phyloP scores from a whole-genome alignment of 2,329 filamentous ascomycete genomes.

The Sodiomyces alkalinus region DNA sequence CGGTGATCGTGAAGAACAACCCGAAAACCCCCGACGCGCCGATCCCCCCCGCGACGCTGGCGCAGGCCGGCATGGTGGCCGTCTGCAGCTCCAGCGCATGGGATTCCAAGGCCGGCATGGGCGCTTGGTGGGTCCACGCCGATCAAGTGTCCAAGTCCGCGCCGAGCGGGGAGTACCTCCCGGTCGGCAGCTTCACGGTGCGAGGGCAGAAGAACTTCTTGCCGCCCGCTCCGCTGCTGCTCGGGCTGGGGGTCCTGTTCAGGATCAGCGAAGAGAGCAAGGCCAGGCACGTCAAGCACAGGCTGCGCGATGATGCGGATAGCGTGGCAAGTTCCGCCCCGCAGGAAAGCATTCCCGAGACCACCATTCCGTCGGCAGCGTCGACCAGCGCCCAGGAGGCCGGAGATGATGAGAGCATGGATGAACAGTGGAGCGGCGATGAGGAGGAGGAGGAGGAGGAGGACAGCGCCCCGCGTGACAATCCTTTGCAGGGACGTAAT shows the following conservation, averaged over 20 bases:
- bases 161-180: conserved; percentile 64
- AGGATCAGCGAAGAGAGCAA: conserved; percentile 81
- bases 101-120: conserved; percentile 94
- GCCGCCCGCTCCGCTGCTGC: conserved; percentile 70
- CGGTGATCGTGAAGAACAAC: conserved; percentile 85
- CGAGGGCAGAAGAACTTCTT: conserved; percentile 82
- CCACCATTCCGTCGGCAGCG: too few species aligned
- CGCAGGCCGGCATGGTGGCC: conserved; percentile 73
- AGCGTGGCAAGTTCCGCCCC: too few species aligned
- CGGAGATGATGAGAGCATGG: conserved; percentile 11
- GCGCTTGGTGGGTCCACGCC: conserved; percentile 87
- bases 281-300: conserved; percentile 62
- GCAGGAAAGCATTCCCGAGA: too few species aligned
- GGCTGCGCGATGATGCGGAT: conserved; percentile 27
- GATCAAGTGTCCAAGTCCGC: conserved; percentile 83
- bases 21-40: conserved; percentile 62
- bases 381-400: conserved; percentile 3
- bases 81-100: conserved; percentile 81
- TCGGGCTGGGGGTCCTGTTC: conserved; percentile 82
- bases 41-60: conserved; percentile 79
- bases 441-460: conserved; percentile 16
- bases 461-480: conserved; percentile 17
- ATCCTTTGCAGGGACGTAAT: conserved; percentile 19
- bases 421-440: conserved; percentile 16
- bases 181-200: conserved; percentile 64